A percentile compares a stretch with the other conserved stretches of the same genome.
Evolutionary conservation across 179 eudicot species (phyloP).

Genomic region (Dionaea muscipula): DNA sequence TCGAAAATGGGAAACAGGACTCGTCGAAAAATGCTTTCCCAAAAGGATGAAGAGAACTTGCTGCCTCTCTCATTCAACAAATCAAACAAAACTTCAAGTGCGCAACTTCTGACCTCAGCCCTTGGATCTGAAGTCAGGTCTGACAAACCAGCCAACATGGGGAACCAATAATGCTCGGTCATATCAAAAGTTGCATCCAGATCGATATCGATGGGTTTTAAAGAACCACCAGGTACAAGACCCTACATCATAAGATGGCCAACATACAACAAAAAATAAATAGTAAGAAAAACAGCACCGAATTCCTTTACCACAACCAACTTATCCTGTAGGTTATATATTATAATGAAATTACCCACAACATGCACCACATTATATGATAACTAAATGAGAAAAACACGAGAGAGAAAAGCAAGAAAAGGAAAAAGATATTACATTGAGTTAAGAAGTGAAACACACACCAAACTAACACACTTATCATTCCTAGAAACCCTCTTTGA

Average conservation of each 20-base stretch:
- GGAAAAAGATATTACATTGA: too few relatives aligned
- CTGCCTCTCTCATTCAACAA: constrained; percentile 87
- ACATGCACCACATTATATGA: too few relatives aligned
- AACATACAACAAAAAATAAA: constrained; percentile 14
- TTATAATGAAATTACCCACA: too few relatives aligned
- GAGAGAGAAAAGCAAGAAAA: too few relatives aligned
- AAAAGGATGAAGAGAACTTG: constrained; percentile 82
- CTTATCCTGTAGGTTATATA: too few relatives aligned
- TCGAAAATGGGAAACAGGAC: constrained; percentile 93
- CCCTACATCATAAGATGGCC: constrained; percentile 41
- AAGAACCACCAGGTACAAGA: constrained; percentile 85
- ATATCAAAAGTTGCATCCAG: constrained; percentile 58
- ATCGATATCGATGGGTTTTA: constrained; percentile 61
- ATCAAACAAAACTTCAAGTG: constrained; percentile 94
- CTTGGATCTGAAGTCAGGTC: constrained; percentile 88
- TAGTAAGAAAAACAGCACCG: too few relatives aligned
- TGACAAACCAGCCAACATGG: constrained; percentile 96
- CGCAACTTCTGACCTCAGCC: constrained; percentile 89
- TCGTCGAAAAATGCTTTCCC: constrained; percentile 87
- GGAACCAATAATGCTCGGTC: constrained; percentile 99
- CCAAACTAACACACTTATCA: too few relatives aligned
- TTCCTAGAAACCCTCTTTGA: too few relatives aligned
- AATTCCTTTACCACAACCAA: too few relatives aligned
- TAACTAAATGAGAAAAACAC: too few relatives aligned
- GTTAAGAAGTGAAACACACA: too few relatives aligned